These are phyloP conservation scores for Pythium phragmiticola DNA, from an alignment of 352 stramenopile species.

Conservation along the genomic window DNA sequence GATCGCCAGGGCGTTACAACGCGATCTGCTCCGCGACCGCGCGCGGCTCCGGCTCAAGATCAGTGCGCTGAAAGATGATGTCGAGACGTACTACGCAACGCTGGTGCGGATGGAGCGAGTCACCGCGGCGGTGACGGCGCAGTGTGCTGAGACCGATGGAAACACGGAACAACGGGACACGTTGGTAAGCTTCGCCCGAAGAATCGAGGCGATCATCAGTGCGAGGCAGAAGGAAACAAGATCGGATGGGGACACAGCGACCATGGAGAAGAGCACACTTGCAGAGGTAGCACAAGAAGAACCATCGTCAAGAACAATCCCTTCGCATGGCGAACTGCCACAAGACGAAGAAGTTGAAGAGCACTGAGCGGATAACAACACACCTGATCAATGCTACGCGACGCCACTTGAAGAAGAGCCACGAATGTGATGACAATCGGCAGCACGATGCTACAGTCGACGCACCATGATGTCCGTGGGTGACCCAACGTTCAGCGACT, in stretches of 20 bases:
- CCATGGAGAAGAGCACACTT: neutral
- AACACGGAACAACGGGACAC: neutral
- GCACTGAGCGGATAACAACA: neutral
- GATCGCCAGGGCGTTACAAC: slow-evolving; percentile 36
- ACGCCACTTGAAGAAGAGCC: neutral
- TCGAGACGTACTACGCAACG: slow-evolving; percentile 53
- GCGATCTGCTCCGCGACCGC: slow-evolving; percentile 47
- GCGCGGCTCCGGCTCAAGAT: slow-evolving; percentile 47
- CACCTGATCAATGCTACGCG: too few species aligned
- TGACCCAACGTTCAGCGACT: too few species aligned
- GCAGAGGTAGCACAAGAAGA: neutral
- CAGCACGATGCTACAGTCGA: too few species aligned
- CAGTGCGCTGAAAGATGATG: slow-evolving; percentile 39
- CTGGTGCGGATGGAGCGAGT: slow-evolving; percentile 43
- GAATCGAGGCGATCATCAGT: slow-evolving; percentile 22
- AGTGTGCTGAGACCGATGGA: neutral
- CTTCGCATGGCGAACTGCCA: neutral
- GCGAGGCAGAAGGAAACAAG: neutral
- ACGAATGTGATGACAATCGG: too few species aligned
- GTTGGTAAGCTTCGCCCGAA: neutral
- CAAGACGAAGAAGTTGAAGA: slow-evolving; percentile 14
- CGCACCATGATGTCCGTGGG: too few species aligned
- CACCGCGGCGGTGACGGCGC: slow-evolving; percentile 1
- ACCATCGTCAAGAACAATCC: neutral
- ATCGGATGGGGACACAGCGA: too few species aligned